These are phyloP conservation scores for Solanum hybrid DNA, from an alignment of 305 asterid genomes.

Conservation along the genomic window DNA sequence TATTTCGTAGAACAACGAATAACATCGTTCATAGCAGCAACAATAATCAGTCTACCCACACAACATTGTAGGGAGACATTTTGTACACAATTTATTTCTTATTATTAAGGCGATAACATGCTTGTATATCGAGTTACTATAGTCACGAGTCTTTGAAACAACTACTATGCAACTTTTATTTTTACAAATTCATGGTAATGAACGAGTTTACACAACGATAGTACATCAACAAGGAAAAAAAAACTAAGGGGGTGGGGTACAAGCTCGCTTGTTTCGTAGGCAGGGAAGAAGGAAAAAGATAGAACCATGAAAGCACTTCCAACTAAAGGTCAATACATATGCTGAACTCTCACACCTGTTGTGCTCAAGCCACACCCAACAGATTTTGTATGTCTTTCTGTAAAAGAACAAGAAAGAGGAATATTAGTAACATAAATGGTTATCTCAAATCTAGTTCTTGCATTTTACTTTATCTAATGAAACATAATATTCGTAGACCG, in stretches of 20 bases:
- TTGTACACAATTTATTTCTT: not conserved
- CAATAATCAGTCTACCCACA: not conserved
- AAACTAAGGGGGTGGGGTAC: not conserved
- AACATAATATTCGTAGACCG: not conserved
- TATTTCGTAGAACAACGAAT: not conserved
- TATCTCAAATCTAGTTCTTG: not conserved
- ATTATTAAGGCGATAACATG: not conserved
- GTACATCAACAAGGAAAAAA: not conserved
- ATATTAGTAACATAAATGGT: not conserved
- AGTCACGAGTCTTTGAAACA: not conserved
- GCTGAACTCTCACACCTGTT: not conserved
- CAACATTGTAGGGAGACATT: not conserved
- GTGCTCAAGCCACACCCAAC: conserved; percentile 34
- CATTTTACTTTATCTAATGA: not conserved
- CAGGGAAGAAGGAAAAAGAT: not conserved
- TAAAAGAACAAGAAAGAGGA: not conserved
- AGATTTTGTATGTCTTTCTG: conserved; percentile 59
- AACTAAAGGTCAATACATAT: not conserved
- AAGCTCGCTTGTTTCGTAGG: not conserved
- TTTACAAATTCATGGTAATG: not conserved
- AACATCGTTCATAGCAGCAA: too few relatives aligned
- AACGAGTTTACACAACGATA: not conserved
- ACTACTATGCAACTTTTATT: not conserved
- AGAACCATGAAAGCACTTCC: not conserved
- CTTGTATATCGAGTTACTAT: not conserved